A percentile compares a stretch with the other conserved stretches of the same genome.
These are phyloP conservation scores for Solanum pinnatisectum DNA, from an alignment of 257 asterid species.

Conservation along the genomic window DNA sequence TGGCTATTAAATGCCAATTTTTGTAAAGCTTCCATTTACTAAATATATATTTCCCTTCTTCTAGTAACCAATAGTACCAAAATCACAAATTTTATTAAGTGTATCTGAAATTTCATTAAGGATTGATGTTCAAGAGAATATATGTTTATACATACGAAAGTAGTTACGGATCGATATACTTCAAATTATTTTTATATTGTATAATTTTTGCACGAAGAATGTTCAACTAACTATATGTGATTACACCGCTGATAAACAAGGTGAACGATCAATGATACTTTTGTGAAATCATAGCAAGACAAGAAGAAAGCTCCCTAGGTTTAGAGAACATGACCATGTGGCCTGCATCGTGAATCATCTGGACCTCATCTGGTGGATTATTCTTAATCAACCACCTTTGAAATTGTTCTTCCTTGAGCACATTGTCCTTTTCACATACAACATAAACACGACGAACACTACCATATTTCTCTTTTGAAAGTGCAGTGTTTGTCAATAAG, in stretches of 20 bases:
- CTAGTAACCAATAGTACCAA: not conserved
- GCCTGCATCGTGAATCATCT: slow-evolving; percentile 17
- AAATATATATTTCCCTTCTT: not conserved
- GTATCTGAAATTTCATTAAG: too few species aligned
- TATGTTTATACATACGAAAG: too few species aligned
- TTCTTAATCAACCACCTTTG: slow-evolving; percentile 29
- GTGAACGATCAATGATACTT: not conserved
- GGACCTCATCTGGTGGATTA: slow-evolving; percentile 26
- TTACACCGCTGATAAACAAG: not conserved
- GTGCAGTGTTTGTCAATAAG: not conserved
- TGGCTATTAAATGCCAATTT: too few species aligned
- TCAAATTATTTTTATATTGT: too few species aligned
- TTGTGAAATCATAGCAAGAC: slow-evolving; percentile 6
- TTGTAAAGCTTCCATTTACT: too few species aligned
- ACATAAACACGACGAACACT: slow-evolving; percentile 24
- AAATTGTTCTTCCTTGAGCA: not conserved
- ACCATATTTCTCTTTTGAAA: slow-evolving; percentile 21
- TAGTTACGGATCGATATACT: too few species aligned
- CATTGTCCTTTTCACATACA: slow-evolving; percentile 17
- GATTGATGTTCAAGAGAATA: too few species aligned
- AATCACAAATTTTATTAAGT: too few species aligned
- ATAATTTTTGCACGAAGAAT: too few species aligned
- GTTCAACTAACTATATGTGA: too few species aligned
- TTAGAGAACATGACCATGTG: slow-evolving; percentile 41
- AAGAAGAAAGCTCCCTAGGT: slow-evolving; percentile 20